Conservation (phyloP, 306 rosid species). For the Canavalia gladiata region DNA sequence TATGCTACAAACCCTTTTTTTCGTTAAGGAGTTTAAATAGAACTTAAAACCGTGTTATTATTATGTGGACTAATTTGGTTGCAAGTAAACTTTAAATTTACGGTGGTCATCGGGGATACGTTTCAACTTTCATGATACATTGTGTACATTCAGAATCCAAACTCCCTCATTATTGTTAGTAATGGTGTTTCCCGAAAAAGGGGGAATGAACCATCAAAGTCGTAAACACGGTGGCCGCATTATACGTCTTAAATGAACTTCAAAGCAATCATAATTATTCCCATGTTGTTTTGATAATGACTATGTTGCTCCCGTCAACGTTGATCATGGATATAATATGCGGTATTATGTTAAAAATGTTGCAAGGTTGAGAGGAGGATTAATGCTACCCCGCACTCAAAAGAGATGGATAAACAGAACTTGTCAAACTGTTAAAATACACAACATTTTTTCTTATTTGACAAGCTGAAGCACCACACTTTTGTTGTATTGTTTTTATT, state of each 20-base stretch:
- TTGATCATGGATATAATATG: not conserved
- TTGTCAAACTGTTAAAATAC: too few species aligned
- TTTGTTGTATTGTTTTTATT: not conserved
- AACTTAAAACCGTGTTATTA: not conserved
- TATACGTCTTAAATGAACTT: conserved; percentile 5
- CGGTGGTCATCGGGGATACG: not conserved
- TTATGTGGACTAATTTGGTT: conserved; percentile 15
- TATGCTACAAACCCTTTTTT: too few species aligned
- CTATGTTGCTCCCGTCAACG: conserved; percentile 5
- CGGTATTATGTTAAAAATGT: conserved; percentile 29
- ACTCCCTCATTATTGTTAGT: not conserved
- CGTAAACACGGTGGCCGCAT: not conserved
- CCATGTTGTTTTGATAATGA: conserved; percentile 36
- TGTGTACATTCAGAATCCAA: conserved; percentile 11
- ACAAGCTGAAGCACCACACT: conserved; percentile 9
- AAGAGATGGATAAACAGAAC: too few species aligned
- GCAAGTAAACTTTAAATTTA: not conserved
- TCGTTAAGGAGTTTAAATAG: not conserved
- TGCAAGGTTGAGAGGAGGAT: not conserved
- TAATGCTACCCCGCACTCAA: not conserved
- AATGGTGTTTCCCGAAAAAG: conserved; percentile 6
- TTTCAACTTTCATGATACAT: conserved; percentile 22
- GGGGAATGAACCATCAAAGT: conserved; percentile 14
- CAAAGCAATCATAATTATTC: conserved; percentile 1
- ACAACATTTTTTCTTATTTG: conserved; percentile 7